These are phyloP conservation scores for Phaeophleospora eucalypticola DNA, from an alignment of 2,329 filamentous ascomycete genomes.

Conservation along the genomic window DNA sequence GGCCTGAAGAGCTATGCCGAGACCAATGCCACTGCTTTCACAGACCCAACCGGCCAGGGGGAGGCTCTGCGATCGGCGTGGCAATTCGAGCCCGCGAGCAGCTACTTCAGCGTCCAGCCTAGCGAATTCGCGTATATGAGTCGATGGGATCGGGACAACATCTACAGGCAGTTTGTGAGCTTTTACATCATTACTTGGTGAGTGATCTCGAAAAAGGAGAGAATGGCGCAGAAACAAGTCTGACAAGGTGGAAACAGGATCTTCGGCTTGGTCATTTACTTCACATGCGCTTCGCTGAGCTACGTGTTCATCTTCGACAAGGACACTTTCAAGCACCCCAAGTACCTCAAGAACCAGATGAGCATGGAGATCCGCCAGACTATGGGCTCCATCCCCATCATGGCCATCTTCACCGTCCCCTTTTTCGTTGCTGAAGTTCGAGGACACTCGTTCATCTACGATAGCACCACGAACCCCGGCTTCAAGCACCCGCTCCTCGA, in stretches of 20 bases:
- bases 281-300: constrained; percentile 74
- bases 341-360: constrained; percentile 93
- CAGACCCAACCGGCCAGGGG: constrained; percentile 5
- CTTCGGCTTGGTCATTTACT: constrained; percentile 82
- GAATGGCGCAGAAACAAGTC: neutral
- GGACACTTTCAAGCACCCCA: constrained; percentile 79
- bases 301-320: constrained; percentile 92
- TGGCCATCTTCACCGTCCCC: constrained; percentile 75
- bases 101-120: constrained; percentile 66
- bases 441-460: constrained; percentile 84
- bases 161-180: constrained; percentile 67
- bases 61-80: constrained; percentile 30
- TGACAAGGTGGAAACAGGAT: constrained; percentile 56
- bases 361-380: constrained; percentile 79
- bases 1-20: constrained; percentile 37
- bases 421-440: constrained; percentile 80
- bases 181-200: constrained; percentile 86
- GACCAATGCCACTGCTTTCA: constrained; percentile 49
- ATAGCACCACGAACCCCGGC: constrained; percentile 44
- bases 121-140: constrained; percentile 75
- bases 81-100: constrained; percentile 68
- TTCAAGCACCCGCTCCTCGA: constrained; percentile 28
- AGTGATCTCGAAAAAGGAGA: constrained; percentile 16
- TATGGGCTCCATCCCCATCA: constrained; percentile 69
- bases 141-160: constrained; percentile 70